A percentile compares a stretch with the other conserved stretches of the same genome.
Evolutionary conservation across 306 rosid species (phyloP).

Genomic region (Glycine tomentella): DNA sequence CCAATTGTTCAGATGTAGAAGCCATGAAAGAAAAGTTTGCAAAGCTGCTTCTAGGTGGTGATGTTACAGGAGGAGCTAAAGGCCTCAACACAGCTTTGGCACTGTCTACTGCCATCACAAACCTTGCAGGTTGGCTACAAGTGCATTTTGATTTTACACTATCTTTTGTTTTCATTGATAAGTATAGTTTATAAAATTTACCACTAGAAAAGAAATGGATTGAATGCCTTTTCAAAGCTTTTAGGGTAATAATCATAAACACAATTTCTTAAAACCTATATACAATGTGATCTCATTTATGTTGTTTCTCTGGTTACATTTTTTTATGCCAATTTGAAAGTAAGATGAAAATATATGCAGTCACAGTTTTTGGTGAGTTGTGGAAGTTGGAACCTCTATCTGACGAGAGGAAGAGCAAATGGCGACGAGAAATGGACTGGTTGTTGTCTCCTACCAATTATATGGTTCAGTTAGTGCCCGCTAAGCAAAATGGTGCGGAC

Average conservation of each 20-base stretch:
- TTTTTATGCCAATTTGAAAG: not conserved
- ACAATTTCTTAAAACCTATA: too few species aligned
- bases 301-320: slow-evolving; percentile 13
- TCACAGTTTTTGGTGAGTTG: slow-evolving; percentile 81
- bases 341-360: slow-evolving; percentile 58
- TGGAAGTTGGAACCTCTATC: slow-evolving; percentile 92
- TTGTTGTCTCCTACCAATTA: slow-evolving; percentile 84
- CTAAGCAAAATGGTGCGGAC: slow-evolving; percentile 77
- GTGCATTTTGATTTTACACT: not conserved
- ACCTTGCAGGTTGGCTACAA: slow-evolving; percentile 67
- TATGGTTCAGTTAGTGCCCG: slow-evolving; percentile 94
- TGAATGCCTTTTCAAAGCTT: not conserved
- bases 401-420: slow-evolving; percentile 78
- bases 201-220: not conserved
- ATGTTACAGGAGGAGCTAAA: slow-evolving; percentile 78
- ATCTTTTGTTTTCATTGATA: slow-evolving; percentile 25
- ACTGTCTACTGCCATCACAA: slow-evolving; percentile 78
- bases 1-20: slow-evolving; percentile 68
- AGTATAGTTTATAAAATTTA: not conserved
- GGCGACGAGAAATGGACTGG: slow-evolving; percentile 91
- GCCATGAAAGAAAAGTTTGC: slow-evolving; percentile 84
- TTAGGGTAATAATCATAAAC: not conserved
- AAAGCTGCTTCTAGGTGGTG: slow-evolving; percentile 83
- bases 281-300: not conserved
- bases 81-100: slow-evolving; percentile 77